phyloP scores from a whole-genome alignment of 2,329 filamentous ascomycete species.

The Alternaria longipes region DNA sequence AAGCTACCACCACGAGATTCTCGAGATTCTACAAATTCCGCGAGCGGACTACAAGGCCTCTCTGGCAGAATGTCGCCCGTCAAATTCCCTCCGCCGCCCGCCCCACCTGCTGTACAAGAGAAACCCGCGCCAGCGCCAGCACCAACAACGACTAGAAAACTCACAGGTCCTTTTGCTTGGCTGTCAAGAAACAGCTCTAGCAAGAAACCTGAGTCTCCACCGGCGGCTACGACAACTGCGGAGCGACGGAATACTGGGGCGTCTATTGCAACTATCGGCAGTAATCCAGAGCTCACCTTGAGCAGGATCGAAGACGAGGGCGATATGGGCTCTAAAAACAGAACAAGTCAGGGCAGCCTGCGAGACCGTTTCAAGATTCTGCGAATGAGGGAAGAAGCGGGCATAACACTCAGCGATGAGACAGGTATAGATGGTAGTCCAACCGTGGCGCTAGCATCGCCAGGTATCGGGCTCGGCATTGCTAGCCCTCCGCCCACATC shows the following conservation, averaged over 20 bases:
- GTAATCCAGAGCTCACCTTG: constrained; percentile 82
- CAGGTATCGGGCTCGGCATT: constrained; percentile 56
- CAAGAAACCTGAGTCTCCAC: constrained; percentile 66
- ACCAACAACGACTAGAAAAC: constrained; percentile 66
- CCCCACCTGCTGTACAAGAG: constrained; percentile 41
- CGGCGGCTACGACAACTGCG: constrained; percentile 60
- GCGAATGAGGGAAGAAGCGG: constrained; percentile 57
- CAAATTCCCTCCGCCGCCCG: constrained; percentile 53
- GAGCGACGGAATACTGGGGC: constrained; percentile 78
- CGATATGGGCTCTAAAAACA: constrained; percentile 39
- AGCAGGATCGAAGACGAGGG: constrained; percentile 74
- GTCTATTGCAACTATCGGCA: constrained; percentile 79
- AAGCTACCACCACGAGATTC: constrained; percentile 65
- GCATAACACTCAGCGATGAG: constrained; percentile 52
- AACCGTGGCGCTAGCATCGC: constrained; percentile 54
- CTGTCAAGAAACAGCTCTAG: constrained; percentile 59
- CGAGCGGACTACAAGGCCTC: constrained; percentile 68
- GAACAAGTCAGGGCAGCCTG: constrained; percentile 53
- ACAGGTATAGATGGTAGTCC: constrained; percentile 55
- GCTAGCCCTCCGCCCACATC: constrained; percentile 60
- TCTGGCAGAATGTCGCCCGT: constrained; percentile 76
- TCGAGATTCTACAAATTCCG: constrained; percentile 42
- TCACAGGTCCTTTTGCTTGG: constrained; percentile 68
- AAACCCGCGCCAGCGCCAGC: constrained; percentile 40
- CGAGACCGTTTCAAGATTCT: constrained; percentile 58